Percentiles rank a stretch among this genome's conserved stretches.
Evolutionary conservation across 1,284 basidiomycete genomes (phyloP).

Genomic region (Cutaneotrichosporon arboriforme): DNA sequence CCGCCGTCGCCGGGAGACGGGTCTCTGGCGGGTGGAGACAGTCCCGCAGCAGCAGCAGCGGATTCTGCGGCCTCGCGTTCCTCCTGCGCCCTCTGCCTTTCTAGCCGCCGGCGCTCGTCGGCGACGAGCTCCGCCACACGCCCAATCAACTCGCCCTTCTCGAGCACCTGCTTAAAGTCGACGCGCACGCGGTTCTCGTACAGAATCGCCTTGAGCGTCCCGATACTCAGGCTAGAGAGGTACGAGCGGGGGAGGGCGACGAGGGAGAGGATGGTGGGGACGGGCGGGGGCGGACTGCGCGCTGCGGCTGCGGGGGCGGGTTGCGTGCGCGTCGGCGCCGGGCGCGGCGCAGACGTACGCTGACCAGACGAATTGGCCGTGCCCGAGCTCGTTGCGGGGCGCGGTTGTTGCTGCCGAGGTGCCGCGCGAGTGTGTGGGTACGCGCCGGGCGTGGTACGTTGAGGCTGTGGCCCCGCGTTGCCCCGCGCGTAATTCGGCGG

Average conservation of each 20-base stretch:
- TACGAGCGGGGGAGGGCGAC: conserved; percentile 57
- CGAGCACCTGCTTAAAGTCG: conserved; percentile 48
- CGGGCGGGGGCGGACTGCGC: conserved; percentile 28
- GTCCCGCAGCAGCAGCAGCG: neutral
- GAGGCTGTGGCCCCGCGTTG: neutral
- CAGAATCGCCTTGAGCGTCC: conserved; percentile 66
- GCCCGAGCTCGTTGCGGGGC: conserved; percentile 9
- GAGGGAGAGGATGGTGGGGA: conserved; percentile 60
- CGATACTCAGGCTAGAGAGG: conserved; percentile 59
- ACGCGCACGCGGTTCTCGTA: conserved; percentile 54
- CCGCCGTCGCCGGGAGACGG: too few relatives aligned
- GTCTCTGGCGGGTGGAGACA: too few relatives aligned
- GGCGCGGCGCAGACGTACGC: too few relatives aligned
- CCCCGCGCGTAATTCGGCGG: neutral
- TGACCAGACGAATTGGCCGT: too few relatives aligned
- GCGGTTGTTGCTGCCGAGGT: conserved; percentile 12
- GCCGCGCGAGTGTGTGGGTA: conserved; percentile 5
- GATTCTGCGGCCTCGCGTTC: conserved; percentile 29
- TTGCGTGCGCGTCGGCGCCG: conserved; percentile 8
- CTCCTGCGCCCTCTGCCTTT: conserved; percentile 45
- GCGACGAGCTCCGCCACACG: conserved; percentile 62
- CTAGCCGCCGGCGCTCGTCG: conserved; percentile 56
- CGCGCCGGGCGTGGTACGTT: conserved; percentile 15
- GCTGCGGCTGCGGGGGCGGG: conserved; percentile 7
- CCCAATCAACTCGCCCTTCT: conserved; percentile 60